Conservation (phyloP, 2,329 filamentous ascomycete genomes). For the Fusarium xyrophilum region DNA sequence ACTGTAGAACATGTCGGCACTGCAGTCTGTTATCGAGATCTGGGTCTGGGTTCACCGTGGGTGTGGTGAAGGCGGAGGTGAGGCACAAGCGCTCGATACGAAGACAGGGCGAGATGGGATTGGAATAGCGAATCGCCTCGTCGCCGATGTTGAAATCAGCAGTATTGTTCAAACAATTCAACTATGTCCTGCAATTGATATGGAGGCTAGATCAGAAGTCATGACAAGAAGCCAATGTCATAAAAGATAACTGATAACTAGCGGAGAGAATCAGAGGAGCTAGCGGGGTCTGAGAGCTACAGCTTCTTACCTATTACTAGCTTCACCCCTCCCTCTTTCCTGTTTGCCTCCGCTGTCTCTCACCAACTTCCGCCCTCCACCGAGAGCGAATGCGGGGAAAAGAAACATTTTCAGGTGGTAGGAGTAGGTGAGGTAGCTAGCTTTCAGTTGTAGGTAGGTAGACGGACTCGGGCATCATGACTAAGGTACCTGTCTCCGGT, state of each 20-base stretch:
- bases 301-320: slow-evolving; percentile 31
- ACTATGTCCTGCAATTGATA: neutral
- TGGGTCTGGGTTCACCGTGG: slow-evolving; percentile 1
- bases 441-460: slow-evolving; percentile 11
- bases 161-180: neutral
- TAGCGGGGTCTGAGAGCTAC: neutral
- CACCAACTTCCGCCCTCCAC: slow-evolving; percentile 11
- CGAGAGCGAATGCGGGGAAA: slow-evolving; percentile 27
- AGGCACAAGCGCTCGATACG: neutral
- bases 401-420: slow-evolving; percentile 14
- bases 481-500: neutral
- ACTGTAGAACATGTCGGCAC: slow-evolving; percentile 6
- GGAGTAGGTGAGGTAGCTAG: neutral
- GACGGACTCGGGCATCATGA: slow-evolving; percentile 27
- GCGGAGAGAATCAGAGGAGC: neutral
- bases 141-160: neutral
- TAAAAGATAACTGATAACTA: slow-evolving; percentile 3
- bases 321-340: slow-evolving; percentile 34
- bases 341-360: slow-evolving; percentile 7
- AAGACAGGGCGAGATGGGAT: neutral
- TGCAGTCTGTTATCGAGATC: slow-evolving; percentile 25
- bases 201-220: neutral
- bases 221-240: neutral
- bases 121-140: neutral
- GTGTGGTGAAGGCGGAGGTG: neutral